Base-by-base conservation (phyloP, 331 rosid genomes). In the Spiraea crenata region DNA sequence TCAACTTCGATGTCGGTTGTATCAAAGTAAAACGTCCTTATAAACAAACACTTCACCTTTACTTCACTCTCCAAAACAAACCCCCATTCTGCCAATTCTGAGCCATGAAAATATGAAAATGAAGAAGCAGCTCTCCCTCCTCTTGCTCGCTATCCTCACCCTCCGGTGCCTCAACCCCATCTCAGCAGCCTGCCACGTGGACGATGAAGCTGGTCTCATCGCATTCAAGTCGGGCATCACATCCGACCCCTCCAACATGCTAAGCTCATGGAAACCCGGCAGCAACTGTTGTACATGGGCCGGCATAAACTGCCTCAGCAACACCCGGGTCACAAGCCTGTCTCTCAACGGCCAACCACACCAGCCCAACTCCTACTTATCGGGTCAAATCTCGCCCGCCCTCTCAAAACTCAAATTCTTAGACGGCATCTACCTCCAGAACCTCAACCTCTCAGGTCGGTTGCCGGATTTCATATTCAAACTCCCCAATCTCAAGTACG, bases 281-380 rank as follows among this genome's bases (percentile, higher is more conserved):
- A 82, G 87, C 0, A 83, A 88, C 69, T 93, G 98, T 67, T 90
- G 98, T 74, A 47, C 73, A 2, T 93, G 98, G 98, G 17, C 17
- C 0, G 97, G 96, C 0, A 55, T 84, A 0, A 16, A 0, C 5
- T 93, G 98, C 70, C 20, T 14, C 71, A 38, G 72, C 61, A 85
- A 70, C 31, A 25, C 31, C 46, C 93, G 97, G 45, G 97, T 93
- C 76, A 71, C 76, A 1, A 59, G 38, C 0, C 35, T 93, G 0
- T 51, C 20, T 0, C 19, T 93, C 9, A 0, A 0, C 5, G 93
- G 96, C 13, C 84, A 85, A 56, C 20, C 20, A 47, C 75, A 82
- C 4, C 57, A 69, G 0, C 80, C 92, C 59, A 69, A 34, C 9
- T 7, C 67, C 31, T 76, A 5, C 7, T 76, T 93, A 0, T 72